These are phyloP conservation scores for Verbena officinalis DNA, from an alignment of 257 asterid genomes.

Conservation along the genomic window DNA sequence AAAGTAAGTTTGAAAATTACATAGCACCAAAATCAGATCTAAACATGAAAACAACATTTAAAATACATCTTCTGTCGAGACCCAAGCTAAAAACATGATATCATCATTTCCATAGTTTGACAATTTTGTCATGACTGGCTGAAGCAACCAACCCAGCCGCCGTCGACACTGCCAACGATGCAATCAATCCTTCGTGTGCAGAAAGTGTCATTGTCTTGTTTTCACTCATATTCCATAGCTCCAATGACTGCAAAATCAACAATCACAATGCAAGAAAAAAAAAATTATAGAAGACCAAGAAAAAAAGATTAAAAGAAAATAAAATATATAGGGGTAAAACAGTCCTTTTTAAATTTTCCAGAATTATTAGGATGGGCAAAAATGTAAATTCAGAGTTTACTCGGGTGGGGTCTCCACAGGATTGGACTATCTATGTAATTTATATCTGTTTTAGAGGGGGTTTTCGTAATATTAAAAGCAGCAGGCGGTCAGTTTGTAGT, in stretches of 20 bases:
- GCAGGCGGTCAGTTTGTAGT: no score
- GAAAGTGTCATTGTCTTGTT: conserved; percentile 82
- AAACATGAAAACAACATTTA: background rate
- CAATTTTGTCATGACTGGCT: conserved; percentile 84
- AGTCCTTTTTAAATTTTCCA: no score
- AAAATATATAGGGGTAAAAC: no score
- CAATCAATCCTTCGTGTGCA: conserved; percentile 80
- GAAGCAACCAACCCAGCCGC: conserved; percentile 87
- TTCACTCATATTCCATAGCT: conserved; percentile 88
- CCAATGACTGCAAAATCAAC: conserved; percentile 59
- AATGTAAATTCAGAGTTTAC: no score
- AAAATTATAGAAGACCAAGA: no score
- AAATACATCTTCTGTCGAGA: conserved; percentile 9
- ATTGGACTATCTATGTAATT: no score
- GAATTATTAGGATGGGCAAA: no score
- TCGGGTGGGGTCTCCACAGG: no score
- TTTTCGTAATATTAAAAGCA: no score
- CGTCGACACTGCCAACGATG: conserved; percentile 77
- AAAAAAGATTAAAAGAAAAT: no score
- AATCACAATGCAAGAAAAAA: background rate
- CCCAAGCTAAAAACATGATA: background rate
- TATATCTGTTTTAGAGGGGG: no score
- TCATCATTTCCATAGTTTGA: conserved; percentile 78
- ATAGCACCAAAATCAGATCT: background rate
- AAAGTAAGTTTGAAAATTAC: background rate